Percentiles rank a stretch among this genome's conserved stretches.
phyloP scores from a whole-genome alignment of 139 green algal genomes.

The Tetratostichococcus sp. region DNA sequence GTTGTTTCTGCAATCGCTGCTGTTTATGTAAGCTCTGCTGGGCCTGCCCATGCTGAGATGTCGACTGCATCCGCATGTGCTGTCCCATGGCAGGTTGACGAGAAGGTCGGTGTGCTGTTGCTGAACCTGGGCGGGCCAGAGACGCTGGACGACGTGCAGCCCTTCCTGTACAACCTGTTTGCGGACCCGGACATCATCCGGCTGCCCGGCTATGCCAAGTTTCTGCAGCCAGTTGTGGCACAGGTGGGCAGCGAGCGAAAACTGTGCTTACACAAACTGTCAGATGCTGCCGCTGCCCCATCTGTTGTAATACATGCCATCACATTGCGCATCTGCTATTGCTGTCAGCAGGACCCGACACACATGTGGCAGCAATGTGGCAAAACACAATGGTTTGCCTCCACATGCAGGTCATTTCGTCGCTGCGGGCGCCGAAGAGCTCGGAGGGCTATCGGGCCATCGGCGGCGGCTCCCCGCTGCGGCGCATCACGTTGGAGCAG shows the following conservation, averaged over 20 bases:
- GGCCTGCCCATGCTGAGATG: no score
- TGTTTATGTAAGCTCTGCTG: no score
- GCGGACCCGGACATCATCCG: constrained; percentile 96
- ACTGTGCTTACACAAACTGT: no score
- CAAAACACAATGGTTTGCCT: no score
- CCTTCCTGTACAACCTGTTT: constrained; percentile 99
- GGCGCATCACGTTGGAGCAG: constrained; percentile 93
- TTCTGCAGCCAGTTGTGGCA: constrained; percentile 15
- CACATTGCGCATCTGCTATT: no score
- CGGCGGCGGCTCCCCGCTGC: constrained; percentile 90
- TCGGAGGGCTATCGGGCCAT: constrained; percentile 90
- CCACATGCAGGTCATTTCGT: constrained; percentile 63
- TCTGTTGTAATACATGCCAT: no score
- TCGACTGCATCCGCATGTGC: not conserved
- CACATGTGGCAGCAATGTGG: no score
- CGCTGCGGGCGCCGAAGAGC: constrained; percentile 80
- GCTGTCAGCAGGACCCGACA: no score
- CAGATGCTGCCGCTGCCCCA: no score
- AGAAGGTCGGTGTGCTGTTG: constrained; percentile 88
- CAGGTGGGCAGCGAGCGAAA: not conserved
- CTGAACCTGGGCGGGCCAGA: constrained; percentile 97
- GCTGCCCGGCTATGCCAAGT: constrained; percentile 36
- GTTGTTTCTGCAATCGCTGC: no score
- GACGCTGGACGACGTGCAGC: constrained; percentile 92
- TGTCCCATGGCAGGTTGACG: not conserved